Evolutionary conservation across 2,329 filamentous ascomycete species (phyloP).

Genomic region (Epichloe sibirici): DNA sequence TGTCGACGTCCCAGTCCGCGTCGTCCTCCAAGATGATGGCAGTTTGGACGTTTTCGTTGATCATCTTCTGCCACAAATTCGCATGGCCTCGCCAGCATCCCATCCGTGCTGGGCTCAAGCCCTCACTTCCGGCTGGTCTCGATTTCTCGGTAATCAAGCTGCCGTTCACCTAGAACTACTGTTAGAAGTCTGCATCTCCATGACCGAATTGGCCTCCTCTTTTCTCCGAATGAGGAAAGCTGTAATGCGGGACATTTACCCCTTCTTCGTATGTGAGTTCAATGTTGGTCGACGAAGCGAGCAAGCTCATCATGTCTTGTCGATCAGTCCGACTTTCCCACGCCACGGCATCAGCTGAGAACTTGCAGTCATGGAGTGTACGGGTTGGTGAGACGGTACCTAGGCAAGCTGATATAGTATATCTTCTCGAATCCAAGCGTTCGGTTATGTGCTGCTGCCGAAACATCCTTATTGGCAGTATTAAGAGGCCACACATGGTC

Average conservation of each 20-base stretch:
- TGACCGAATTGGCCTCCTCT: no score
- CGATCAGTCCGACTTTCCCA: constrained; percentile 1
- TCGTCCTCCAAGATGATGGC: constrained; percentile 3
- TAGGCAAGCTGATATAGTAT: constrained; percentile 1
- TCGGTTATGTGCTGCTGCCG: background rate
- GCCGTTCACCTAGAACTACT: background rate
- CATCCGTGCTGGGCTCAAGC: background rate
- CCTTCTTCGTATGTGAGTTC: background rate
- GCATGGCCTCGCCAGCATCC: constrained; percentile 4
- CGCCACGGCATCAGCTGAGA: background rate
- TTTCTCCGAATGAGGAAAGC: background rate
- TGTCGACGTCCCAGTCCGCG: constrained; percentile 1
- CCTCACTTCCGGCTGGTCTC: background rate
- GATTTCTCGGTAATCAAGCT: background rate
- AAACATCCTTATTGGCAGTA: background rate
- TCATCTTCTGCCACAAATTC: background rate
- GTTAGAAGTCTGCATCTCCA: background rate
- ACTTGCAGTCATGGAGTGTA: background rate
- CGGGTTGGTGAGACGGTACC: background rate
- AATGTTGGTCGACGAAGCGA: background rate
- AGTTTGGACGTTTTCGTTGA: background rate
- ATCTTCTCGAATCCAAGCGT: constrained; percentile 3
- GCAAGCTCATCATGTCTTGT: constrained; percentile 2
- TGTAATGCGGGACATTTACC: background rate
- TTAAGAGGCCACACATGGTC: background rate